phyloP scores from a whole-genome alignment of 2,329 filamentous ascomycete species.

The Cladobotryum mycophilum region DNA sequence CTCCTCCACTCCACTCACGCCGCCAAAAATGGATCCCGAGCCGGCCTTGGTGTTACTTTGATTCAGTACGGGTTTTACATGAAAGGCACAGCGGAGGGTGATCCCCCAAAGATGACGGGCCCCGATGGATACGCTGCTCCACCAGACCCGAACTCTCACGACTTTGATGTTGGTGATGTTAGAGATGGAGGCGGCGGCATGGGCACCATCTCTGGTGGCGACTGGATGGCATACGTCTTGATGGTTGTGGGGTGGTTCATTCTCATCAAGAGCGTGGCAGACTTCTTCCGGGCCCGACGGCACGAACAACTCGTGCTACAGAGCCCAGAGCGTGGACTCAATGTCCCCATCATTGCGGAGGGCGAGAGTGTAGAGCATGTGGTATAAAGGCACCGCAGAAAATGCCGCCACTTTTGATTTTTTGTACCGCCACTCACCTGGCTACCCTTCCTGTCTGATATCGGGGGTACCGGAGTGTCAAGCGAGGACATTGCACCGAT shows the following conservation, averaged over 20 bases:
- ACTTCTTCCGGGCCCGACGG: constrained; percentile 79
- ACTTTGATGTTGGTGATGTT: constrained; percentile 72
- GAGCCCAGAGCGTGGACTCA: constrained; percentile 82
- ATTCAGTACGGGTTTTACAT: constrained; percentile 97
- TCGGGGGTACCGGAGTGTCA: neutral
- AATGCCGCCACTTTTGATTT: neutral
- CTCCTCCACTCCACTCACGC: constrained; percentile 96
- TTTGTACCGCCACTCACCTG: neutral
- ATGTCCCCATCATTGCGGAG: constrained; percentile 78
- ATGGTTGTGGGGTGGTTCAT: constrained; percentile 99
- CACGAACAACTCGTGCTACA: constrained; percentile 92
- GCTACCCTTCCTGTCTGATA: neutral
- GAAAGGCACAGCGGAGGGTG: constrained; percentile 54
- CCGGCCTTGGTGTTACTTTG: constrained; percentile 87
- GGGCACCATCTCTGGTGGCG: constrained; percentile 61
- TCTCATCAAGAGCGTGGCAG: constrained; percentile 84
- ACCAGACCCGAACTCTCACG: constrained; percentile 81
- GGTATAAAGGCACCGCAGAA: constrained; percentile 44
- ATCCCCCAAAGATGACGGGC: constrained; percentile 39
- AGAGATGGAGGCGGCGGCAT: constrained; percentile 40
- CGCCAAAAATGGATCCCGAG: constrained; percentile 93
- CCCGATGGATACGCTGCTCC: constrained; percentile 62
- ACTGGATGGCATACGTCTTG: constrained; percentile 85
- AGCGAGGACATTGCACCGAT: neutral
- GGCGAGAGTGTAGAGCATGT: constrained; percentile 74